Conservation (phyloP, 2,329 filamentous ascomycete species). For the Claviceps fusiformis region DNA sequence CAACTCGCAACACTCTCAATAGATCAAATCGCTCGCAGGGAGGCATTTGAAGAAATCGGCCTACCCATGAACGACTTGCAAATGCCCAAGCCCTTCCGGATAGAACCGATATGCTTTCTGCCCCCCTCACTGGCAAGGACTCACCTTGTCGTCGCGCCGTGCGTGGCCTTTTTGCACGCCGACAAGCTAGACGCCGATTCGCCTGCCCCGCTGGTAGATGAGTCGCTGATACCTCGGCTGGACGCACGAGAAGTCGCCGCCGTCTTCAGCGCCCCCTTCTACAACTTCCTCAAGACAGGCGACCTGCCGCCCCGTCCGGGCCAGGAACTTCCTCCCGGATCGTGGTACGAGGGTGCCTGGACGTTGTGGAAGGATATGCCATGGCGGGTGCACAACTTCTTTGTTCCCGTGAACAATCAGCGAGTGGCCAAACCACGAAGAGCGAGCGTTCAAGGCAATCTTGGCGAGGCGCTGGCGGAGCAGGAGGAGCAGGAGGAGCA, state of each 20-base stretch:
- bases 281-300: conserved; percentile 56
- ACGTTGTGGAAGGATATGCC: conserved; percentile 59
- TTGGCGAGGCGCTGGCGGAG: conserved; percentile 24
- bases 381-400: conserved; percentile 90
- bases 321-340: conserved; percentile 31
- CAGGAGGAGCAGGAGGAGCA: conserved; percentile 30
- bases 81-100: conserved; percentile 62
- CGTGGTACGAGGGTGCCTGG: conserved; percentile 83
- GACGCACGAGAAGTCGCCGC: conserved; percentile 87
- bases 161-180: conserved; percentile 63
- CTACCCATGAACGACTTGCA: conserved; percentile 57
- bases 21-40: conserved; percentile 74
- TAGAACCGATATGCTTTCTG: conserved; percentile 79
- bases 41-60: conserved; percentile 89
- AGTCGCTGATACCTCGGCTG: conserved; percentile 62
- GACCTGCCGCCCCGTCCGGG: conserved; percentile 37
- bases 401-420: conserved; percentile 65
- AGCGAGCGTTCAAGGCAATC: conserved; percentile 27
- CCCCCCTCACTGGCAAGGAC: conserved; percentile 64
- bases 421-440: conserved; percentile 47
- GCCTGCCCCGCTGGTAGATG: conserved; percentile 40
- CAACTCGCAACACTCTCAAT: background rate
- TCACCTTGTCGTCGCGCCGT: conserved; percentile 60
- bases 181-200: conserved; percentile 24
- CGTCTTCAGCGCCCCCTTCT: conserved; percentile 81